A percentile compares a stretch with the other conserved stretches of the same genome.
phyloP scores from a whole-genome alignment of 75 land plant genomes.

The Sequoia sempervirens region DNA sequence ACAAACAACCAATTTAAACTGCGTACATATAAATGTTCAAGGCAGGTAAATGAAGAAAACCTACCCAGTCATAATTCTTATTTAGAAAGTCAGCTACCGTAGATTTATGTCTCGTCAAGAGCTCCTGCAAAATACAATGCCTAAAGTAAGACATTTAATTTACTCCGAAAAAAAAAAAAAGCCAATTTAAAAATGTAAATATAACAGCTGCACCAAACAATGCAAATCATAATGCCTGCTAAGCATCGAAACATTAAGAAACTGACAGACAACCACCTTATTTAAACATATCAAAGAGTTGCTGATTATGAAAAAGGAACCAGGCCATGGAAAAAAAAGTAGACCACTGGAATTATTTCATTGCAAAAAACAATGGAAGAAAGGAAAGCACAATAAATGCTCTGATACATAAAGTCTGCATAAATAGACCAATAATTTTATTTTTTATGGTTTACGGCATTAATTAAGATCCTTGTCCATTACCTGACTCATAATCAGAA shows the following conservation, averaged over 20 bases:
- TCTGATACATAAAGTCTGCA: no score
- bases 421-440: no score
- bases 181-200: neutral
- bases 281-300: neutral
- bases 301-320: neutral
- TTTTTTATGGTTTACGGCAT: no score
- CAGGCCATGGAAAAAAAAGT: neutral
- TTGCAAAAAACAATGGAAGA: neutral
- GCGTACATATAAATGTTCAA: conserved; percentile 1
- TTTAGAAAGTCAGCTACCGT: conserved; percentile 91
- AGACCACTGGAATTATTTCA: neutral
- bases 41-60: conserved; percentile 2
- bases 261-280: neutral
- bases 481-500: no score
- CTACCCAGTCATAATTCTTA: conserved; percentile 94
- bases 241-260: neutral
- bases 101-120: conserved; percentile 93
- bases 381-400: neutral
- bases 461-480: no score
- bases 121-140: conserved; percentile 54
- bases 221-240: neutral
- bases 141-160: neutral
- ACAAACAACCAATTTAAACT: neutral
- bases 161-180: neutral
- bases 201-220: neutral